A percentile compares a stretch with the other conserved stretches of the same genome.
phyloP scores from a whole-genome alignment of 768 basidiomycete species.

The Macrolepiota albuminosa region DNA sequence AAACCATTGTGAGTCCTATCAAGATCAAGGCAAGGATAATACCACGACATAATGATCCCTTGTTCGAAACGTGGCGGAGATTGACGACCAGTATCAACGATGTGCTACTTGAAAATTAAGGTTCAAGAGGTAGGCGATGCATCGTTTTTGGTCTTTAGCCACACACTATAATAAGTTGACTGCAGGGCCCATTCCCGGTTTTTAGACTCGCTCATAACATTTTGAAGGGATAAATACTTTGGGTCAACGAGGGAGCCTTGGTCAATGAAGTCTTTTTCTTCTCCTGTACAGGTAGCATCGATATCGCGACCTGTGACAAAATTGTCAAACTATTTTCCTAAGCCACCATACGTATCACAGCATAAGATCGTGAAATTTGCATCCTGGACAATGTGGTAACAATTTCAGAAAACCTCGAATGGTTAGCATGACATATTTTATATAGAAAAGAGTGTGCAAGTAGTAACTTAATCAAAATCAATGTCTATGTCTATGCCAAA shows the following conservation, averaged over 20 bases:
- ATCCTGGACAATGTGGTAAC: too few species aligned
- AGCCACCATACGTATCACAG: constrained; percentile 57
- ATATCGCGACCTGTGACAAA: constrained; percentile 34
- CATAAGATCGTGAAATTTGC: too few species aligned
- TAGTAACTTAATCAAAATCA: too few species aligned
- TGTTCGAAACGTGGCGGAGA: neutral
- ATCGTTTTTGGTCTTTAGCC: too few species aligned
- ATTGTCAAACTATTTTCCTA: constrained; percentile 78
- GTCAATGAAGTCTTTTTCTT: constrained; percentile 8
- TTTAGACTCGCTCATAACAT: too few species aligned
- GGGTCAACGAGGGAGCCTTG: constrained; percentile 47
- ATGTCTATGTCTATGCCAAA: too few species aligned
- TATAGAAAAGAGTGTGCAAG: too few species aligned
- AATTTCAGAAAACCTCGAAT: too few species aligned
- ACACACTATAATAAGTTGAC: too few species aligned
- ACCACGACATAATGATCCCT: neutral
- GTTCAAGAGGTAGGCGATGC: neutral
- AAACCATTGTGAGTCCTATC: neutral
- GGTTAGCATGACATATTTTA: too few species aligned
- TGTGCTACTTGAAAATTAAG: neutral
- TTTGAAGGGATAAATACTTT: constrained; percentile 46
- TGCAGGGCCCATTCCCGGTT: too few species aligned
- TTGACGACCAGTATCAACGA: neutral
- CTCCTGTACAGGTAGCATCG: constrained; percentile 9
- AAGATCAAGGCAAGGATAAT: neutral